Base-by-base conservation (phyloP, 352 stramenopile genomes). In the Pythium apleroticum region DNA sequence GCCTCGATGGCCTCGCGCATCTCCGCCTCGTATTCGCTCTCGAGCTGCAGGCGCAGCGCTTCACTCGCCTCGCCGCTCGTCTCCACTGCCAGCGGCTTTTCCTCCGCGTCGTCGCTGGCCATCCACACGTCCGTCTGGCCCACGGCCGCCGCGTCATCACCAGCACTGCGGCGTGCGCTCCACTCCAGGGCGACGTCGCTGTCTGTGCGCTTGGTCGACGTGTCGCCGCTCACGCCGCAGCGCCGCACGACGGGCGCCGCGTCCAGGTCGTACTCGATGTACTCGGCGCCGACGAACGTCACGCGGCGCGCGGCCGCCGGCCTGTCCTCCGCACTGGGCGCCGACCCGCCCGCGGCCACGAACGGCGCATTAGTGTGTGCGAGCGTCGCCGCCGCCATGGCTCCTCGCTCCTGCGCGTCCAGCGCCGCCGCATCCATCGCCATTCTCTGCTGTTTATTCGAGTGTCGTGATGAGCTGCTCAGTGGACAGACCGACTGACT, bases 221-320 rank as follows among this genome's bases (percentile, higher is more conserved):
- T 27, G 22, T 20, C 30, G 10, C 62, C 60, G 15, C 46, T 43
- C 19, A 63, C 56, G 12, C 74, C 77, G 25, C 65, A 66, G 41
- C 70, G 62, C 3, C 66, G 74, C 57, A 88, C 79, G 1, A 87
- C 83, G 11, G 72, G 64, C 25, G 83, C 66, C 14, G 70, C 58
- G 7, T 77, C 61, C 0, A 81, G 72, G 45, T 90, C 74, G 66
- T 76, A 90, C 63, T 86, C 79, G 57, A 91, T 86, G 67, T 78
- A 81, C 30, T 80, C 66, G 20, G 80, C 71, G 49, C 83, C 83
- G 1, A 46, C 52, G 68, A 91, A 91, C 58, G 24, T 48, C 71
- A 89, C 77, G 56, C 72, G 78, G 62, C 61, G 65, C 3, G 39
- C 22, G 24, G 14, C 39, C 39, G 31, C 15, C 31, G 54, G n/a